A percentile compares a stretch with the other conserved stretches of the same genome.
These are phyloP conservation scores for Talaromyces verruculosus DNA, from an alignment of 2,329 filamentous ascomycete species.

Conservation along the genomic window DNA sequence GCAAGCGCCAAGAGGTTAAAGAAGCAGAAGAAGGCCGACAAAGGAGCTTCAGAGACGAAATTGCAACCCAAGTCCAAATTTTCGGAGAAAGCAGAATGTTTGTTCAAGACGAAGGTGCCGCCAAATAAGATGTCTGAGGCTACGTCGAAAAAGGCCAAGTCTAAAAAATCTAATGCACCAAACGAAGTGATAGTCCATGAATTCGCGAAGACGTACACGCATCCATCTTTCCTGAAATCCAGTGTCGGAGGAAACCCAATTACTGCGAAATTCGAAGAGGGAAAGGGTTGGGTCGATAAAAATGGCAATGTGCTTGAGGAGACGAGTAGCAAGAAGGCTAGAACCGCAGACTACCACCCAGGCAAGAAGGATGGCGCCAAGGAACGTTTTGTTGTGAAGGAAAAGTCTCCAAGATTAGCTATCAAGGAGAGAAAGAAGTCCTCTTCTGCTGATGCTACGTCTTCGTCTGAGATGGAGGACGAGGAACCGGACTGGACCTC, in stretches of 20 bases:
- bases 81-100: constrained; percentile 74
- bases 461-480: constrained; percentile 24
- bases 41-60: constrained; percentile 58
- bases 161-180: constrained; percentile 62
- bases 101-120: constrained; percentile 80
- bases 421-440: constrained; percentile 1
- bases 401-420: background rate
- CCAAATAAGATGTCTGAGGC: constrained; percentile 50
- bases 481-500: constrained; percentile 38
- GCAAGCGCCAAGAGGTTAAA: constrained; percentile 47
- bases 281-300: constrained; percentile 83
- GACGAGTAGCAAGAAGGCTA: constrained; percentile 30
- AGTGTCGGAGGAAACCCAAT: constrained; percentile 47
- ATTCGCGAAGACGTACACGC: constrained; percentile 80
- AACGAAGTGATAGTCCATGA: constrained; percentile 76
- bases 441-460: background rate
- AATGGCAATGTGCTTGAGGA: constrained; percentile 68
- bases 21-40: constrained; percentile 48
- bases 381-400: constrained; percentile 20
- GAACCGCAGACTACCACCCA: constrained; percentile 32
- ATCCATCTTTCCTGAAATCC: constrained; percentile 75
- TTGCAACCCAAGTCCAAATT: constrained; percentile 70
- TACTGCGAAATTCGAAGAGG: constrained; percentile 71
- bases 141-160: constrained; percentile 43
- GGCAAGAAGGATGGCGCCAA: constrained; percentile 33